A percentile compares a stretch with the other conserved stretches of the same genome.
Conservation (phyloP, 129 eudicot genomes). For the Flaveria brownii region DNA sequence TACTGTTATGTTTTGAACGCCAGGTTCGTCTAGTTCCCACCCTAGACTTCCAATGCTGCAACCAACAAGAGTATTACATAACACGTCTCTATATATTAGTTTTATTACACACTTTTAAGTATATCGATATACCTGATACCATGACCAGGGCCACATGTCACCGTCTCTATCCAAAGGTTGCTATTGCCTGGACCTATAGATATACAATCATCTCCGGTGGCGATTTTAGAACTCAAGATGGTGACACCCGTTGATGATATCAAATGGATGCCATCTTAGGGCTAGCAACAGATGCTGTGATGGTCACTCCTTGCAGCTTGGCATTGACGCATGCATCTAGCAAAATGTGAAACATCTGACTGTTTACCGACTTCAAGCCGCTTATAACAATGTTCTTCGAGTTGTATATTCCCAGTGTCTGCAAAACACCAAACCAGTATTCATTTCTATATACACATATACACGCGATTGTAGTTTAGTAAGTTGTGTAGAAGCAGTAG, state of each 20-base stretch:
- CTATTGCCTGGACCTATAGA: slow-evolving; percentile 60
- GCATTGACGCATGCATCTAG: slow-evolving; percentile 47
- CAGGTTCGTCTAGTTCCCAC: slow-evolving; percentile 39
- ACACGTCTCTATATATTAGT: neutral
- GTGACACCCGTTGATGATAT: slow-evolving; percentile 37
- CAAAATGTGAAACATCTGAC: slow-evolving; percentile 58
- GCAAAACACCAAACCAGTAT: neutral
- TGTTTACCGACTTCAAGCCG: slow-evolving; percentile 47
- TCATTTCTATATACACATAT: too few relatives aligned
- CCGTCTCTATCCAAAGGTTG: slow-evolving; percentile 49
- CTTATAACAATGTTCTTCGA: slow-evolving; percentile 44
- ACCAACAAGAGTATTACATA: too few relatives aligned
- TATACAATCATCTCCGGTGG: slow-evolving; percentile 63
- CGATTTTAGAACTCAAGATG: slow-evolving; percentile 42
- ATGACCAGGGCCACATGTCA: slow-evolving; percentile 61
- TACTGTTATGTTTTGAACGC: slow-evolving; percentile 55
- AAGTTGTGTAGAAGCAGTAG: neutral
- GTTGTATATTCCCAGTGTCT: slow-evolving; percentile 46
- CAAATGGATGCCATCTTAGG: slow-evolving; percentile 62
- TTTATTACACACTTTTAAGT: neutral
- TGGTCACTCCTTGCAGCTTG: slow-evolving; percentile 42
- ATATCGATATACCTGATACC: slow-evolving; percentile 49
- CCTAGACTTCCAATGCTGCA: slow-evolving; percentile 59
- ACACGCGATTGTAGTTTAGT: too few relatives aligned
- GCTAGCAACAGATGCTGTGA: slow-evolving; percentile 44